Conservation (phyloP, 2,329 filamentous ascomycete species). For the Fusarium xylarioides region DNA sequence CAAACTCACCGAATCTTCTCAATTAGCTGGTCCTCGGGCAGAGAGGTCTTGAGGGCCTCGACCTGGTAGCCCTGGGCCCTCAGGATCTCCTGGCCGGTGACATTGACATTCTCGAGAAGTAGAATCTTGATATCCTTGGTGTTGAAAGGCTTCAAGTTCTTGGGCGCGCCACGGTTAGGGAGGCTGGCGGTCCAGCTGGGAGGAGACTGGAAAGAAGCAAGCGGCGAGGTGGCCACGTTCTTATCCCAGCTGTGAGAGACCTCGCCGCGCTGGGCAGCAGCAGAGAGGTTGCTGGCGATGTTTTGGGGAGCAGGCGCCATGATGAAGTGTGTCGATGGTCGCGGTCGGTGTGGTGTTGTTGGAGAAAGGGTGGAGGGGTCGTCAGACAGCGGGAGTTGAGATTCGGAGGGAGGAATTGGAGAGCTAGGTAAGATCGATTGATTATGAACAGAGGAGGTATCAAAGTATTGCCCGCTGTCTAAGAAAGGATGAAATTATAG, state of each 20-base stretch:
- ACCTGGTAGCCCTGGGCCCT: constrained; percentile 93
- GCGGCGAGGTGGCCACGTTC: constrained; percentile 77
- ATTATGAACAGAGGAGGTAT: not conserved
- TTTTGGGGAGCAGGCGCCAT: constrained; percentile 60
- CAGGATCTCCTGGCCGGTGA: constrained; percentile 86
- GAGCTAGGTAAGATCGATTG: not conserved
- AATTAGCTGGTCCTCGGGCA: constrained; percentile 93
- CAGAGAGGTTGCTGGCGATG: constrained; percentile 53
- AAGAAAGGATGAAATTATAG: not conserved
- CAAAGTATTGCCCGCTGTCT: constrained; percentile 11
- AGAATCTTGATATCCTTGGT: constrained; percentile 97
- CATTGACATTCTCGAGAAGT: constrained; percentile 94
- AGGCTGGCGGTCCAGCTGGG: constrained; percentile 66
- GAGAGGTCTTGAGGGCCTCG: constrained; percentile 85
- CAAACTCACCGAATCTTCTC: constrained; percentile 86
- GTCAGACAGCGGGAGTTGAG: constrained; percentile 1
- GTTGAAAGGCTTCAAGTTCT: constrained; percentile 93
- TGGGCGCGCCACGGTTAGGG: constrained; percentile 57
- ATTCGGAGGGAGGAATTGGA: constrained; percentile 10
- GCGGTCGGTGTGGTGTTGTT: constrained; percentile 23
- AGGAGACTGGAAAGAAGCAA: constrained; percentile 77
- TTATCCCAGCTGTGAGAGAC: constrained; percentile 68
- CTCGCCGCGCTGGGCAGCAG: constrained; percentile 47
- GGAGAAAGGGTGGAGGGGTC: constrained; percentile 41
- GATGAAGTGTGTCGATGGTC: constrained; percentile 24